These are phyloP conservation scores for Wickerhamiella australiensis DNA, from an alignment of 805 yeast genomes.

Conservation along the genomic window DNA sequence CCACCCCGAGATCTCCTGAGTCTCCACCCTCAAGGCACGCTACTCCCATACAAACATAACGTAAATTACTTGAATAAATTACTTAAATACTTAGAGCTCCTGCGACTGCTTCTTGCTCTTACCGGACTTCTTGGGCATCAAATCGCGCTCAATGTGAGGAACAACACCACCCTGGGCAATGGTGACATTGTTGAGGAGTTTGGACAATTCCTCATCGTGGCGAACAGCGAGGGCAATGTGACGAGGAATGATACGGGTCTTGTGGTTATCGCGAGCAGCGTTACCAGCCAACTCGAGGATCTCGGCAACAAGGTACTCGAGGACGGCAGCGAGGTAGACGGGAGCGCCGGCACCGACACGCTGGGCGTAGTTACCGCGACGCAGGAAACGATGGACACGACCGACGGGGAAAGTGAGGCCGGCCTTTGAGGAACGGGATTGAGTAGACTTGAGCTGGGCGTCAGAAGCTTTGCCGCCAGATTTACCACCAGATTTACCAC, in stretches of 20 bases:
- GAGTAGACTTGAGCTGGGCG: constrained; percentile 85
- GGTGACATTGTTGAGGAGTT: constrained; percentile 75
- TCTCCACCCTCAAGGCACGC: too few species aligned
- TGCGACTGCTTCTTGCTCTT: constrained; percentile 26
- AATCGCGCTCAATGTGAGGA: constrained; percentile 81
- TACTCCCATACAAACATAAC: background rate
- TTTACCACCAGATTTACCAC: constrained; percentile 70
- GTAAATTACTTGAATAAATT: background rate
- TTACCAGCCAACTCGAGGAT: constrained; percentile 96
- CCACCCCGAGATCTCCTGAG: too few species aligned
- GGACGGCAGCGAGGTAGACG: constrained; percentile 86
- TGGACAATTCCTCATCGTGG: constrained; percentile 95
- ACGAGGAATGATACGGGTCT: constrained; percentile 95
- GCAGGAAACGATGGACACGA: constrained; percentile 92
- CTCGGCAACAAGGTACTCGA: constrained; percentile 93
- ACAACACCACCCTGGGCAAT: constrained; percentile 97
- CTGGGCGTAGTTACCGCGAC: constrained; percentile 59
- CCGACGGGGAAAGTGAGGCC: constrained; percentile 75
- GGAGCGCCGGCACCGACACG: constrained; percentile 86
- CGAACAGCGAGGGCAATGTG: constrained; percentile 93
- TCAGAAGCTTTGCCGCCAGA: constrained; percentile 81
- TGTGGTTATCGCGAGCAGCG: constrained; percentile 91
- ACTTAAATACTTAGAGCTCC: constrained; percentile 10
- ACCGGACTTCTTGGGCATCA: constrained; percentile 46
- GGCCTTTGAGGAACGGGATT: constrained; percentile 88